Percentiles rank a stretch among this genome's conserved stretches.
Evolutionary conservation across 1,139 yeast genomes (phyloP).

Genomic region (Suhomyces chickasaworum): DNA sequence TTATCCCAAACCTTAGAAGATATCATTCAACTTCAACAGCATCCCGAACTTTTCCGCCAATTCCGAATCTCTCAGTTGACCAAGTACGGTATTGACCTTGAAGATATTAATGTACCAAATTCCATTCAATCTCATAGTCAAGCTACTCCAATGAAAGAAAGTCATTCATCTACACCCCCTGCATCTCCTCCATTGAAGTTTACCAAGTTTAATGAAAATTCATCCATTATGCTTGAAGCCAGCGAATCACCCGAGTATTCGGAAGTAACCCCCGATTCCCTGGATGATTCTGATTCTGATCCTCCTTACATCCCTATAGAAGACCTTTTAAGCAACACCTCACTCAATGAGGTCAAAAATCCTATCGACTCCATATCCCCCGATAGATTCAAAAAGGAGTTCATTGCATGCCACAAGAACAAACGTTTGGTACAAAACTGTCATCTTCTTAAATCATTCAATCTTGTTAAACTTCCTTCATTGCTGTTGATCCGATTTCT

Average conservation of each 20-base stretch:
- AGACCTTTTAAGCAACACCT: slow-evolving; percentile 20
- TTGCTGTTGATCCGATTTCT: slow-evolving; percentile 41
- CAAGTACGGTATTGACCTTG: slow-evolving; percentile 20
- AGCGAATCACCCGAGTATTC: slow-evolving; percentile 1
- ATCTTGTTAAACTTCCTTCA: slow-evolving; percentile 39
- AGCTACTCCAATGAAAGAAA: not conserved
- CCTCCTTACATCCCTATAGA: slow-evolving; percentile 29
- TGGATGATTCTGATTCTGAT: slow-evolving; percentile 13
- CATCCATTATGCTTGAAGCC: slow-evolving; percentile 1
- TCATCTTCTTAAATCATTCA: slow-evolving; percentile 37
- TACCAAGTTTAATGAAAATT: slow-evolving; percentile 15
- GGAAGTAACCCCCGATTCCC: slow-evolving; percentile 18
- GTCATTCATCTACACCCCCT: slow-evolving; percentile 19
- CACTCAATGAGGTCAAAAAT: slow-evolving; percentile 18
- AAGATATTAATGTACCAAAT: not conserved
- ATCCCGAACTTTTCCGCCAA: slow-evolving; percentile 27
- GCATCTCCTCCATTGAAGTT: slow-evolving; percentile 26
- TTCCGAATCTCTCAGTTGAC: slow-evolving; percentile 32
- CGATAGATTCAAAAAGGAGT: slow-evolving; percentile 14
- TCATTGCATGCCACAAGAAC: slow-evolving; percentile 7
- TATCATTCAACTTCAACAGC: slow-evolving; percentile 34
- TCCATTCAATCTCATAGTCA: not conserved
- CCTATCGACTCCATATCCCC: slow-evolving; percentile 22
- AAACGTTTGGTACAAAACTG: slow-evolving; percentile 23
- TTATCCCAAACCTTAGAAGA: slow-evolving; percentile 35